A percentile compares a stretch with the other conserved stretches of the same genome.
Evolutionary conservation across 352 stramenopile genomes (phyloP).

Genomic region (Pythium aphanidermatum): DNA sequence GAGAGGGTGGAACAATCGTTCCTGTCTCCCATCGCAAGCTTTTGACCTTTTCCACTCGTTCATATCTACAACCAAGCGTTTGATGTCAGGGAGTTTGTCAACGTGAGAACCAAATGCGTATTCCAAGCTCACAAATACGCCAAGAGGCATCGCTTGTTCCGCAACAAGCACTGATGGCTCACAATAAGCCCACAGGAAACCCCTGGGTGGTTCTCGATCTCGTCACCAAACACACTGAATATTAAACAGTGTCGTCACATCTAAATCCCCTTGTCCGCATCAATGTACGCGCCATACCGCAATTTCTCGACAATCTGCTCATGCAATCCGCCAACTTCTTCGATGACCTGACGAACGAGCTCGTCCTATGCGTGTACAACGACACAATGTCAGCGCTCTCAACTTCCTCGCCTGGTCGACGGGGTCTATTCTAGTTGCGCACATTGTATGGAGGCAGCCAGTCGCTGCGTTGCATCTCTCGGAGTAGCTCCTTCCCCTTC

Average conservation of each 20-base stretch:
- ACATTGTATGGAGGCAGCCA: conserved; percentile 91
- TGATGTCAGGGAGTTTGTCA: no score
- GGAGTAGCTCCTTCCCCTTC: conserved; percentile 81
- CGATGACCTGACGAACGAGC: conserved; percentile 70
- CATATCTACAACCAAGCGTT: conserved; percentile 50
- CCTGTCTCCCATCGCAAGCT: conserved; percentile 88
- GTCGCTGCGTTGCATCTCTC: conserved; percentile 88
- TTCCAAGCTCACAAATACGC: conserved; percentile 66
- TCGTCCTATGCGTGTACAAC: no score
- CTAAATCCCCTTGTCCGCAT: background rate
- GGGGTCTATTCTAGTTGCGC: conserved; percentile 18
- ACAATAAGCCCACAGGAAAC: conserved; percentile 81
- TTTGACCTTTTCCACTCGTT: conserved; percentile 85
- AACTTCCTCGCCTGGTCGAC: background rate
- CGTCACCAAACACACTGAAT: conserved; percentile 59
- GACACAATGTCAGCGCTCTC: no score
- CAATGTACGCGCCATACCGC: conserved; percentile 23
- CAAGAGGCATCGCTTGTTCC: conserved; percentile 87
- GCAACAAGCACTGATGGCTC: conserved; percentile 85
- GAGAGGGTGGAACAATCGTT: conserved; percentile 71
- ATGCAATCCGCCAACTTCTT: conserved; percentile 60
- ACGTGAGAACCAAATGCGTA: background rate
- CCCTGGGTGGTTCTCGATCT: conserved; percentile 50
- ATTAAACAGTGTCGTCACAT: background rate
- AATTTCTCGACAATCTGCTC: conserved; percentile 77